phyloP scores from a whole-genome alignment of 2,329 filamentous ascomycete species.

The Arthrocladium fulminans region DNA sequence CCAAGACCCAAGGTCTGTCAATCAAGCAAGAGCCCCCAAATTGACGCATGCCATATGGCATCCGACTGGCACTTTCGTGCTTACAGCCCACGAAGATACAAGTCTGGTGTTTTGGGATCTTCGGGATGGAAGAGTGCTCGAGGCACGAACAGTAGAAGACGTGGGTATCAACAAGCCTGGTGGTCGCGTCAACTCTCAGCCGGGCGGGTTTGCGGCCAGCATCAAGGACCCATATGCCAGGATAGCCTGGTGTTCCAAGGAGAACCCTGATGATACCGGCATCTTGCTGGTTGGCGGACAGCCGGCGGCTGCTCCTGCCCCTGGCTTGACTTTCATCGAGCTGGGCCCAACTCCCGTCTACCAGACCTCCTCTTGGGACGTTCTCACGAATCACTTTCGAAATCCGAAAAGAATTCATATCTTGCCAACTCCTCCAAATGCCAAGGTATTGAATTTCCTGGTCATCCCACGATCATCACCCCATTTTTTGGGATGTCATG shows the following conservation, averaged over 20 bases:
- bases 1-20: slow-evolving; percentile 47
- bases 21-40: slow-evolving; percentile 58
- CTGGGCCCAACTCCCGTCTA: slow-evolving; percentile 83
- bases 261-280: slow-evolving; percentile 86
- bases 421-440: slow-evolving; percentile 66
- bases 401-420: slow-evolving; percentile 62
- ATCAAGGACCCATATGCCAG: slow-evolving; percentile 66
- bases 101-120: slow-evolving; percentile 92
- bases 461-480: slow-evolving; percentile 74
- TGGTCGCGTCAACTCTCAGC: slow-evolving; percentile 36
- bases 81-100: slow-evolving; percentile 82
- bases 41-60: slow-evolving; percentile 87
- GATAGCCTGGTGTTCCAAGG: slow-evolving; percentile 87
- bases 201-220: slow-evolving; percentile 25
- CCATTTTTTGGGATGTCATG: slow-evolving; percentile 77
- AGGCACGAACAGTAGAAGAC: slow-evolving; percentile 71
- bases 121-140: slow-evolving; percentile 74
- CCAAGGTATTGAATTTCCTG: slow-evolving; percentile 70
- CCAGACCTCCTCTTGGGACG: slow-evolving; percentile 81
- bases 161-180: slow-evolving; percentile 63
- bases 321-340: slow-evolving; percentile 81
- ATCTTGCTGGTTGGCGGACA: slow-evolving; percentile 78
- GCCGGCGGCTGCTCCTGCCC: slow-evolving; percentile 55
- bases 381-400: slow-evolving; percentile 67
- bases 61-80: slow-evolving; percentile 79